phyloP scores from a whole-genome alignment of 768 basidiomycete genomes.

The Neoboletus brunneissimus region DNA sequence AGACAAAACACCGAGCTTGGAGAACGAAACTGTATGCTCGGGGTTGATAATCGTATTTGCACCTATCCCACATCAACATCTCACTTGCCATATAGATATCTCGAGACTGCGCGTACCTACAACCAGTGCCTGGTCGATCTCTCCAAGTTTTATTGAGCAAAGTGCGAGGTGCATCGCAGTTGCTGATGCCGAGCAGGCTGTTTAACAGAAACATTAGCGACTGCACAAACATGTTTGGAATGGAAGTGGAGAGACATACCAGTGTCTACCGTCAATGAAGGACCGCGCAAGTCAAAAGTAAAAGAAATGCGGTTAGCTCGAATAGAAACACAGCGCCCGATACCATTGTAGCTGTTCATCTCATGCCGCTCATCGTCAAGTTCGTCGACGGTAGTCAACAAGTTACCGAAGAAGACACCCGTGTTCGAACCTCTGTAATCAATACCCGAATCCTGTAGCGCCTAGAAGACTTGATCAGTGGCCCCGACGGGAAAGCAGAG shows the following conservation, averaged over 20 bases:
- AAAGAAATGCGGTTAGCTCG: conserved; percentile 35
- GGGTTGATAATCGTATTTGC: conserved; percentile 31
- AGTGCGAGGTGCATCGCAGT: conserved; percentile 48
- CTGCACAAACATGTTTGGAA: neutral
- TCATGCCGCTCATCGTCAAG: conserved; percentile 29
- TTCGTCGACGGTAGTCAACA: conserved; percentile 28
- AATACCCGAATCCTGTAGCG: conserved; percentile 47
- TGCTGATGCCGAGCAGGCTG: conserved; percentile 45
- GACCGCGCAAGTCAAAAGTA: conserved; percentile 40
- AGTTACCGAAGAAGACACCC: conserved; percentile 40
- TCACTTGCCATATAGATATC: too few species aligned
- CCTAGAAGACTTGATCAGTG: conserved; percentile 5
- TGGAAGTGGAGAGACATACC: conserved; percentile 6
- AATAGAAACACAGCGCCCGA: conserved; percentile 32
- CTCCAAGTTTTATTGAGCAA: conserved; percentile 41
- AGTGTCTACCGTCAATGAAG: conserved; percentile 46
- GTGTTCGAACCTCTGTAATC: conserved; percentile 43
- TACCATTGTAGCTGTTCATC: conserved; percentile 27
- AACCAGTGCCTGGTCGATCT: conserved; percentile 48
- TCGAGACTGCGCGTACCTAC: conserved; percentile 14
- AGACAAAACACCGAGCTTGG: conserved; percentile 35
- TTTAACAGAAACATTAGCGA: neutral
- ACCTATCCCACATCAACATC: conserved; percentile 10
- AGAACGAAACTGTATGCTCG: conserved; percentile 27
- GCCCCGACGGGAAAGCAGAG: neutral